Base-by-base conservation (phyloP, 768 basidiomycete species). In the Boletus eberwhitei region DNA sequence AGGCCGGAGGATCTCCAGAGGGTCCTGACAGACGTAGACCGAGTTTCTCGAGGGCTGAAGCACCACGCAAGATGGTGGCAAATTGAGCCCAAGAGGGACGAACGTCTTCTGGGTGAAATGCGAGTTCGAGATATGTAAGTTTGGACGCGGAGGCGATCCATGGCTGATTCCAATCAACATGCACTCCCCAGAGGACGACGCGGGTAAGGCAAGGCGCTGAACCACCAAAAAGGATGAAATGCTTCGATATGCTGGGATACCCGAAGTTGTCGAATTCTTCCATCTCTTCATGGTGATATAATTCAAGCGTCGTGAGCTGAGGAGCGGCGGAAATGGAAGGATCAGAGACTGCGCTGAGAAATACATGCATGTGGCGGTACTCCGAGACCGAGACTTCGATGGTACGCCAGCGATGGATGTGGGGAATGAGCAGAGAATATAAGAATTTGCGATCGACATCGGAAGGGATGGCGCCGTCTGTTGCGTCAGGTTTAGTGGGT, bases 141-240 rank as follows among this genome's bases (percentile, higher is more conserved):
- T 56, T 60, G 29, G 56, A n/a, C 2, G 65, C 64, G 4, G 64
- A 59, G 6, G 53, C 31, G 29, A 70, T 57, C 21, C 75, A 64
- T 16, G 76, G 72, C 34, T 74, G 71, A 31, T 77, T 73, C 88
- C 88, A 90, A 53, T 84, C 77, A 34, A 90, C 67, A 57, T 87
- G 87, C 5, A 88, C 83, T 37, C 86, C 87, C 83, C 84, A 87
- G 26, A 90, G 73, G 11, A 73, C 71, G 34, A 82, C 67, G 5
- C 70, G 61, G 19, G 65, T 70, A 14, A 90, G 71, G 8, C 72
- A 75, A 2, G 88, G 88, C 8, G 71, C 69, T 17, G 76, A 76
- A 24, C 78, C 76, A 3, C 80, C 75, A 61, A 89, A 84, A 17
- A 81, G 74, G 12, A 76, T 70, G 70, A 84, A 81, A 36, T 58